These are phyloP conservation scores for Russula virescens DNA, from an alignment of 768 basidiomycete species.

Conservation along the genomic window DNA sequence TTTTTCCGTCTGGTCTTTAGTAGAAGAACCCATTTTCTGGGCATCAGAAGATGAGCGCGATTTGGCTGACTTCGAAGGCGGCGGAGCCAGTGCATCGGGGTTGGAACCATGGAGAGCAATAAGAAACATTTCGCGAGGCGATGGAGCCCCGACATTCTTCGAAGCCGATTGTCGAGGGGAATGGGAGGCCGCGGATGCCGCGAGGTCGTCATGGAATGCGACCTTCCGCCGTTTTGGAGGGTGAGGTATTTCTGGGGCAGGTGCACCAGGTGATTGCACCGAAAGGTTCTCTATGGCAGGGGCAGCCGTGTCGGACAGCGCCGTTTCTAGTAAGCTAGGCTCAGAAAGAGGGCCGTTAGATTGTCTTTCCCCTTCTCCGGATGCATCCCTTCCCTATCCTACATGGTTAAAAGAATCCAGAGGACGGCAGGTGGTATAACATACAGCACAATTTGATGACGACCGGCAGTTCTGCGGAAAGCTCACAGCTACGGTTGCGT, in stretches of 20 bases:
- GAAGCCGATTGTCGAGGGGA: neutral
- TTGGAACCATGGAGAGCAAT: neutral
- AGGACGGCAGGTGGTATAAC: neutral
- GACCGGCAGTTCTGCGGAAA: neutral
- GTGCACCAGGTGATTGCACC: neutral
- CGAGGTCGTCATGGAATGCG: neutral
- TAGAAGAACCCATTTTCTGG: neutral
- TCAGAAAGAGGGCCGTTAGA: neutral
- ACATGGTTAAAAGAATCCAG: neutral
- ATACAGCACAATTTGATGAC: neutral
- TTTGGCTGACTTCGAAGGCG: neutral
- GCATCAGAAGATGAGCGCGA: neutral
- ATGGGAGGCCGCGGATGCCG: neutral
- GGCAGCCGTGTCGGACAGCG: neutral
- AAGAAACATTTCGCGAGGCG: neutral
- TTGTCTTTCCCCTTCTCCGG: neutral
- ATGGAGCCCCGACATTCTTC: neutral
- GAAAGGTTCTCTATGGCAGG: no score
- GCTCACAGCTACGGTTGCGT: constrained; percentile 17
- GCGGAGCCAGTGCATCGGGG: neutral
- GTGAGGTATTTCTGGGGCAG: neutral
- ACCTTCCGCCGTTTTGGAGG: constrained; percentile 19
- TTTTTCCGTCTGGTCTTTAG: neutral
- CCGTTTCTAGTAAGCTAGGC: neutral
- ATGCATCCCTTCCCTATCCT: neutral